phyloP scores from a whole-genome alignment of 1,139 yeast genomes.

The Pichia sp. region DNA sequence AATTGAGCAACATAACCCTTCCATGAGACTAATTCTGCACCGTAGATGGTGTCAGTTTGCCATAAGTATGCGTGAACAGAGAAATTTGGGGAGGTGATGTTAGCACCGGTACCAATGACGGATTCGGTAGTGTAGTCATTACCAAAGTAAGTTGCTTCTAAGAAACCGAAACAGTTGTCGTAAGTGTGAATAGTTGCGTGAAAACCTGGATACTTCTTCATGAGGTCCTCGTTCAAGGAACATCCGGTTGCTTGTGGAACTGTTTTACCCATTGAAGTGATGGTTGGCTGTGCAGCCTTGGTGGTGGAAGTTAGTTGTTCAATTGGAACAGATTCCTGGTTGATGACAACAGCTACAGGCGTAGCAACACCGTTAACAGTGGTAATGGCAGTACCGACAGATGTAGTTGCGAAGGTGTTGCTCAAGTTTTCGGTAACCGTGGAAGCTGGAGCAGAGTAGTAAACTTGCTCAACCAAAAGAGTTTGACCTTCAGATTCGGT shows the following conservation, averaged over 20 bases:
- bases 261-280: neutral
- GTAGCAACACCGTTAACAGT: slow-evolving; percentile 1
- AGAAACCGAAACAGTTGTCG: neutral
- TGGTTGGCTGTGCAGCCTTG: neutral
- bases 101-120: slow-evolving; percentile 1
- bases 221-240: neutral
- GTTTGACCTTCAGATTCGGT: slow-evolving; percentile 30
- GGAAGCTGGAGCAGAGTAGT: slow-evolving; percentile 7
- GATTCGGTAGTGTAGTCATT: slow-evolving; percentile 4
- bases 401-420: slow-evolving; percentile 4
- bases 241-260: slow-evolving; percentile 1
- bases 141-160: slow-evolving; percentile 2
- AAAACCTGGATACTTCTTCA: slow-evolving; percentile 1
- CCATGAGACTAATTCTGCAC: neutral
- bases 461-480: slow-evolving; percentile 6
- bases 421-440: slow-evolving; percentile 7
- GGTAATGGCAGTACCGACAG: slow-evolving; percentile 1
- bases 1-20: slow-evolving; percentile 6
- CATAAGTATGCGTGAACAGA: neutral
- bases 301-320: neutral
- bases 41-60: slow-evolving; percentile 1
- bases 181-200: slow-evolving; percentile 2
- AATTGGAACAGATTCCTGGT: slow-evolving; percentile 3
- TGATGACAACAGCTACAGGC: slow-evolving; percentile 3
- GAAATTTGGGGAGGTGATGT: slow-evolving; percentile 6